These are phyloP conservation scores for Lobosporangium transversale DNA, from an alignment of 192 early-diverging fungal genomes.

Conservation along the genomic window DNA sequence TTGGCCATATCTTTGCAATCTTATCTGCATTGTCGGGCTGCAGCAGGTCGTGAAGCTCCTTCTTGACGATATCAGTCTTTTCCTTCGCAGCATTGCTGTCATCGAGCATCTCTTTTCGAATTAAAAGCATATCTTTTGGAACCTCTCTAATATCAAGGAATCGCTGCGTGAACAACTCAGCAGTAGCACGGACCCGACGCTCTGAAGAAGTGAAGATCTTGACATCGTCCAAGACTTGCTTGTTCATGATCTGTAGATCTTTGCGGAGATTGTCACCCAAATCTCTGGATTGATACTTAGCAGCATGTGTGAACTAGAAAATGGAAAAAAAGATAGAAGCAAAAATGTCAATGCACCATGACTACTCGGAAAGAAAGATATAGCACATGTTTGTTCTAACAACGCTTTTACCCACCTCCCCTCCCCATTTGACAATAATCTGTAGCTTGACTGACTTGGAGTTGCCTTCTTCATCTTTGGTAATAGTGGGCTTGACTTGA, in stretches of 20 bases:
- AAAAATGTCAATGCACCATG: background rate
- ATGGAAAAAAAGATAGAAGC: conserved; percentile 30
- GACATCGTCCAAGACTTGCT: conserved; percentile 85
- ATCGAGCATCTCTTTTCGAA: conserved; percentile 93
- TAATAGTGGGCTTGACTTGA: conserved; percentile 86
- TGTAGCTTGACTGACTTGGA: conserved; percentile 75
- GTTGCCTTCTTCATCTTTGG: conserved; percentile 61
- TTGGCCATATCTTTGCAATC: conserved; percentile 55
- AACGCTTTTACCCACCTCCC: conserved; percentile 57
- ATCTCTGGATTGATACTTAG: conserved; percentile 88
- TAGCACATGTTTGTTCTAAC: too few relatives aligned
- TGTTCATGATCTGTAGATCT: conserved; percentile 91
- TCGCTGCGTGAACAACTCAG: conserved; percentile 71
- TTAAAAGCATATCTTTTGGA: conserved; percentile 68
- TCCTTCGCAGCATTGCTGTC: conserved; percentile 95
- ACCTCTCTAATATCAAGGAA: conserved; percentile 71
- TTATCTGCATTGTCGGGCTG: conserved; percentile 49
- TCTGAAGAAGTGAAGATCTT: conserved; percentile 88
- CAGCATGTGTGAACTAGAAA: conserved; percentile 94
- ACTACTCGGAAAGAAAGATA: too few relatives aligned
- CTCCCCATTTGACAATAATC: conserved; percentile 97
- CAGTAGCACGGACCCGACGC: conserved; percentile 87
- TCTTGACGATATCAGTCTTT: conserved; percentile 90
- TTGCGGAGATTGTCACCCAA: conserved; percentile 94
- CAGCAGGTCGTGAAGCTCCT: conserved; percentile 64